A percentile compares a stretch with the other conserved stretches of the same genome.
Conservation (phyloP, 1,284 basidiomycete genomes). For the Bjerkandera adusta region DNA sequence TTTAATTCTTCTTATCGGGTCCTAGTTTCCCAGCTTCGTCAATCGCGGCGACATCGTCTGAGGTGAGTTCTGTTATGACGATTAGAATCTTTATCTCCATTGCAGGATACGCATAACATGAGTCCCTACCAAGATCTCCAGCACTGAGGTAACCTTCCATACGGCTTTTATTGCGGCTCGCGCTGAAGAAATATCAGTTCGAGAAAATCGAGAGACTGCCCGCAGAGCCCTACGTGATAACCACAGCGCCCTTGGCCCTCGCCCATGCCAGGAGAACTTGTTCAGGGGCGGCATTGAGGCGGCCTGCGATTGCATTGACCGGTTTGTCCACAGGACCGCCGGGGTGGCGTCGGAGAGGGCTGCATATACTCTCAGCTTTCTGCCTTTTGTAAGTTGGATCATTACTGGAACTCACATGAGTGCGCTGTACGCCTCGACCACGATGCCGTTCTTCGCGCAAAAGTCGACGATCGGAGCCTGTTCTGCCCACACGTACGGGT, state of each 20-base stretch:
- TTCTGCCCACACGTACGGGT: conserved; percentile 65
- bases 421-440: conserved; percentile 70
- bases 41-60: conserved; percentile 54
- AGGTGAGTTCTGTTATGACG: conserved; percentile 35
- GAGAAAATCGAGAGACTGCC: neutral
- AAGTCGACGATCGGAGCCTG: conserved; percentile 58
- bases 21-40: conserved; percentile 61
- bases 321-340: conserved; percentile 70
- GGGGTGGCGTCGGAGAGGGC: conserved; percentile 58
- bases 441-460: conserved; percentile 54
- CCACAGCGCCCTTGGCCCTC: conserved; percentile 60
- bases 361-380: conserved; percentile 21
- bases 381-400: neutral
- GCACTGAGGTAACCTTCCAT: conserved; percentile 67
- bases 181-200: conserved; percentile 36
- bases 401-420: conserved; percentile 53
- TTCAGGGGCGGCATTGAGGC: conserved; percentile 54
- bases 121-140: conserved; percentile 53
- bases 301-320: conserved; percentile 52
- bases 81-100: neutral
- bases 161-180: conserved; percentile 62
- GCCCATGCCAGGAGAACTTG: conserved; percentile 73
- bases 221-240: conserved; percentile 52
- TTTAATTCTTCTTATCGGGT: no score
- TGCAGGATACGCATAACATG: neutral